A percentile compares a stretch with the other conserved stretches of the same genome.
Evolutionary conservation across 352 stramenopile species (phyloP).

Genomic region (Pythium sp.): DNA sequence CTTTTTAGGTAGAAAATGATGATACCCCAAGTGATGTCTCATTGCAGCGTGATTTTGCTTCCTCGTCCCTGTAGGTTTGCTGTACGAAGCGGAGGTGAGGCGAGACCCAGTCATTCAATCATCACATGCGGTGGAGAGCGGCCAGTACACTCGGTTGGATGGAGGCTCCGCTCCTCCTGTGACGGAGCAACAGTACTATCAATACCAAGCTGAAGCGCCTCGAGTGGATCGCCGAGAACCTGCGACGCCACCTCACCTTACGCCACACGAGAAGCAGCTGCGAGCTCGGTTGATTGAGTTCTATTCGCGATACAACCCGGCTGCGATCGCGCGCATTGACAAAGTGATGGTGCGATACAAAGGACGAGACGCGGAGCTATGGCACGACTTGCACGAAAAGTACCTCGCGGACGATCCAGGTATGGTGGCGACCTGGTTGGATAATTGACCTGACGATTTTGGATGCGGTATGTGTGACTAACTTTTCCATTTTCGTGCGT

Average conservation of each 20-base stretch:
- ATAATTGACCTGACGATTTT: not conserved
- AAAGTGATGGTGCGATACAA: constrained; percentile 75
- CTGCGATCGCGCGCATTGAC: constrained; percentile 58
- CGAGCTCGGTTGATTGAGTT: constrained; percentile 55
- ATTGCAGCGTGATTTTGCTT: not conserved
- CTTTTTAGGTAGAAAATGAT: too few species aligned
- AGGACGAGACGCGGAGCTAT: constrained; percentile 69
- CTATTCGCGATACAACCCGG: constrained; percentile 68
- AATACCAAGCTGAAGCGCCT: constrained; percentile 47
- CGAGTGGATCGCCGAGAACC: constrained; percentile 4
- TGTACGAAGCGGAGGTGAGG: constrained; percentile 73
- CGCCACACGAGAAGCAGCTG: constrained; percentile 27
- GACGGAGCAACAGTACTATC: constrained; percentile 62
- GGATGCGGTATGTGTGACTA: not conserved
- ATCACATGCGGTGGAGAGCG: constrained; percentile 10
- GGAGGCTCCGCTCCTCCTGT: constrained; percentile 7
- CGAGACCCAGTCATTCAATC: constrained; percentile 29
- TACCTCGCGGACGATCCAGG: constrained; percentile 60
- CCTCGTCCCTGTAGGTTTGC: constrained; percentile 34
- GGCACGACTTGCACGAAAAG: constrained; percentile 73
- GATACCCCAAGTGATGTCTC: not conserved
- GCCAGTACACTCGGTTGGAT: constrained; percentile 5
- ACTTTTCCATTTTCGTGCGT: not conserved
- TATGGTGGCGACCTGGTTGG: constrained; percentile 17
- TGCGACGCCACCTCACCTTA: constrained; percentile 60